These are phyloP conservation scores for Dichotomopilus funicola DNA, from an alignment of 2,329 filamentous ascomycete genomes.

Conservation along the genomic window DNA sequence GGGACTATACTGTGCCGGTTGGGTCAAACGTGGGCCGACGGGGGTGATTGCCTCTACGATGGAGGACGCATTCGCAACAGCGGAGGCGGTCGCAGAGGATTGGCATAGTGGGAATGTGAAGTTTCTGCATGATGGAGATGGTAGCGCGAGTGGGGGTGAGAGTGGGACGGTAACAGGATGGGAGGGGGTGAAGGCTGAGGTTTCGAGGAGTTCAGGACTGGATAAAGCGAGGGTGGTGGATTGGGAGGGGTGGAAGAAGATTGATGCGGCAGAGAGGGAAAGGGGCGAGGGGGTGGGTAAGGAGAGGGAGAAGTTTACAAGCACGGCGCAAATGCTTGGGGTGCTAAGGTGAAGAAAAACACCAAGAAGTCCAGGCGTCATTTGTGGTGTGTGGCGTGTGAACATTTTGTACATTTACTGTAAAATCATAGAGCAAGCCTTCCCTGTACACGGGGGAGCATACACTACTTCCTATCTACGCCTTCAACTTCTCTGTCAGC, in stretches of 20 bases:
- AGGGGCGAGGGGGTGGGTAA: conserved; percentile 65
- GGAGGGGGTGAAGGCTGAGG: conserved; percentile 64
- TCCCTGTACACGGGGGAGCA: background rate
- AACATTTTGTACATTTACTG: conserved; percentile 16
- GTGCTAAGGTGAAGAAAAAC: too few relatives aligned
- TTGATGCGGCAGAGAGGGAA: conserved; percentile 70
- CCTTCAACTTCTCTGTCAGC: conserved; percentile 83
- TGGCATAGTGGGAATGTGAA: conserved; percentile 44
- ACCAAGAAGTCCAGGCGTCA: background rate
- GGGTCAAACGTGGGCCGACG: conserved; percentile 92
- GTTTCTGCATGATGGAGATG: conserved; percentile 33
- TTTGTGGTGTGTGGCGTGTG: background rate
- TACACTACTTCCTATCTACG: conserved; percentile 8
- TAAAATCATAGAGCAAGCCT: background rate
- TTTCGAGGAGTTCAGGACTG: conserved; percentile 34
- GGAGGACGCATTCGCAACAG: conserved; percentile 87
- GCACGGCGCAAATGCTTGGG: conserved; percentile 50
- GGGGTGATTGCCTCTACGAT: conserved; percentile 96
- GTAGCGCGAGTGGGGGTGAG: background rate
- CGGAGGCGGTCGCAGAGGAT: conserved; percentile 75
- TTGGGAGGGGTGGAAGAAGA: conserved; percentile 80
- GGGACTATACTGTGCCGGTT: conserved; percentile 87
- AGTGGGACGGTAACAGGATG: conserved; percentile 49
- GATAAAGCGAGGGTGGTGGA: conserved; percentile 55
- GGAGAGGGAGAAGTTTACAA: conserved; percentile 64